Evolutionary conservation across 441 rosid genomes (phyloP).

Genomic region (Sinapis alba): DNA sequence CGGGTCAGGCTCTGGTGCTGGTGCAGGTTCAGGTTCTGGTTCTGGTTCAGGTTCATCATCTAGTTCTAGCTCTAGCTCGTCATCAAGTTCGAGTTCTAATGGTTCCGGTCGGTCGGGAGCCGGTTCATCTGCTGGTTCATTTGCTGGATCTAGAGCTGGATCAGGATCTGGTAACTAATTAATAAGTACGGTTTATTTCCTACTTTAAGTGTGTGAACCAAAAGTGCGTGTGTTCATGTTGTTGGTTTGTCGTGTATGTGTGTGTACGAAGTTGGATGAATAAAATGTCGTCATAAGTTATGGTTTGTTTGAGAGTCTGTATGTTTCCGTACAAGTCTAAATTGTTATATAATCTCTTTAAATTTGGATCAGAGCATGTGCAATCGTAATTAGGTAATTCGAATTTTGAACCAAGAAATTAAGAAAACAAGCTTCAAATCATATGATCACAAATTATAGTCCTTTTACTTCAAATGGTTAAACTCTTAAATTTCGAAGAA

Average conservation of each 20-base stretch:
- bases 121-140: conserved; percentile 74
- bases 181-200: neutral
- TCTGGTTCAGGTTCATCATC: conserved; percentile 45
- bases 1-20: conserved; percentile 53
- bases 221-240: conserved; percentile 10
- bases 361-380: conserved; percentile 13
- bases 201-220: conserved; percentile 21
- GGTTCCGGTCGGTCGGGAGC: conserved; percentile 43
- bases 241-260: conserved; percentile 19
- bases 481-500: neutral
- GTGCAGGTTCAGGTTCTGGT: conserved; percentile 37
- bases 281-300: conserved; percentile 18
- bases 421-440: neutral
- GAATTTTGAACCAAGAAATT: neutral
- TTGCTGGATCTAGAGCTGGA: conserved; percentile 70
- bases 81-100: conserved; percentile 44
- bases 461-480: neutral
- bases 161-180: conserved; percentile 48
- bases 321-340: neutral
- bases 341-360: neutral
- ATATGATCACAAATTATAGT: conserved; percentile 6
- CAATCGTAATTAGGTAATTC: neutral
- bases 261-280: conserved; percentile 19
- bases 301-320: conserved; percentile 15
- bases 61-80: conserved; percentile 50